Evolutionary conservation across 805 yeast species (phyloP).

Genomic region (Suhomyces emberorum): DNA sequence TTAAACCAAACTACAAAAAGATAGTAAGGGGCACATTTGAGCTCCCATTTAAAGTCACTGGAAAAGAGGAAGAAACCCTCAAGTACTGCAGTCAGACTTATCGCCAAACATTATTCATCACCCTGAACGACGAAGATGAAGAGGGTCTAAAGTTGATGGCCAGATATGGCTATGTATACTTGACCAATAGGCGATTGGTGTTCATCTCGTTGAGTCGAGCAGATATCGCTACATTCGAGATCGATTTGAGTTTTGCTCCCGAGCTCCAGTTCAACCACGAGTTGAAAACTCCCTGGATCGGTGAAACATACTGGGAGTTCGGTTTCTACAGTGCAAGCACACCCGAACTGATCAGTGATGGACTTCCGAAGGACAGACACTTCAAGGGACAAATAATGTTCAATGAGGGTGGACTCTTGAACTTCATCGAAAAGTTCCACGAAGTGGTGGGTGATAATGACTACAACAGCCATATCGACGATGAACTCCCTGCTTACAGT

Average conservation of each 20-base stretch:
- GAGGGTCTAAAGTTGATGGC: too few relatives aligned
- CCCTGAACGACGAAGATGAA: too few relatives aligned
- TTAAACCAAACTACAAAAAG: too few relatives aligned
- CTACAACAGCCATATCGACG: conserved; percentile 39
- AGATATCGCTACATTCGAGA: conserved; percentile 40
- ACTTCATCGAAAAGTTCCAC: conserved; percentile 36
- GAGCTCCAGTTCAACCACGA: conserved; percentile 35
- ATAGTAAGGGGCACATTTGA: too few relatives aligned
- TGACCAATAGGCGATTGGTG: conserved; percentile 43
- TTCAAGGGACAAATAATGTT: conserved; percentile 39
- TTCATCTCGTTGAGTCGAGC: conserved; percentile 38
- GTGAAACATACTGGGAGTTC: conserved; percentile 48
- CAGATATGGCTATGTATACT: conserved; percentile 36
- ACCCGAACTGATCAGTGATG: conserved; percentile 37
- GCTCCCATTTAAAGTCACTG: too few relatives aligned
- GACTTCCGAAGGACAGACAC: conserved; percentile 36
- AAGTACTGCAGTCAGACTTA: too few relatives aligned
- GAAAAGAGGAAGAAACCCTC: too few relatives aligned
- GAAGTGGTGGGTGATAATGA: conserved; percentile 31
- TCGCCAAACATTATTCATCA: too few relatives aligned
- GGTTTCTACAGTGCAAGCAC: conserved; percentile 32
- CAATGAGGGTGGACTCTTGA: conserved; percentile 47
- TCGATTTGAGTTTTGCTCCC: conserved; percentile 28
- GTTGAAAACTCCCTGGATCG: conserved; percentile 51
- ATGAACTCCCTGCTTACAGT: conserved; percentile 47